A percentile compares a stretch with the other conserved stretches of the same genome.
Evolutionary conservation across 2,329 filamentous ascomycete genomes (phyloP).

Genomic region (Tolypocladium pustulatum): DNA sequence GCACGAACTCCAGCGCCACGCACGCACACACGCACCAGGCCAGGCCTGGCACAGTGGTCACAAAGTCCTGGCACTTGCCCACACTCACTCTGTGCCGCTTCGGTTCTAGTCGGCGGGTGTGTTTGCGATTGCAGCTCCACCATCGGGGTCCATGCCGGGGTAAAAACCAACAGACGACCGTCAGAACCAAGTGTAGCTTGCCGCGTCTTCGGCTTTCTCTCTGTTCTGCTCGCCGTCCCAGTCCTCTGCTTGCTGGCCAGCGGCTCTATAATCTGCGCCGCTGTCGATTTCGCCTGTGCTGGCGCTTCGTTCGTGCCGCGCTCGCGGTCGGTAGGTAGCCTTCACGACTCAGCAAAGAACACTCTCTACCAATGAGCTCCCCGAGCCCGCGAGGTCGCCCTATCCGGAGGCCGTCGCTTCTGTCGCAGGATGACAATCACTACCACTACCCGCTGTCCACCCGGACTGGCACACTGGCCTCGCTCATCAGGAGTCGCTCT

Average conservation of each 20-base stretch:
- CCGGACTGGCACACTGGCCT: slow-evolving; percentile 25
- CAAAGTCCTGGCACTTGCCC: neutral
- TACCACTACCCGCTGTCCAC: slow-evolving; percentile 22
- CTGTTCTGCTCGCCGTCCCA: neutral
- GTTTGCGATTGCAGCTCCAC: neutral
- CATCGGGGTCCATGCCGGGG: neutral
- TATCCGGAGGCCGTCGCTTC: slow-evolving; percentile 19
- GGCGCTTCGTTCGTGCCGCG: neutral
- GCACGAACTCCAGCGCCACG: neutral
- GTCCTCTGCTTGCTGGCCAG: neutral
- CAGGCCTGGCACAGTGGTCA: neutral
- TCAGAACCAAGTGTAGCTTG: neutral
- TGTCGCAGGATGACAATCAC: slow-evolving; percentile 20
- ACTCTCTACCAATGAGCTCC: slow-evolving; percentile 15
- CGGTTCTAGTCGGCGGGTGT: neutral
- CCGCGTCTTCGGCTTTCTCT: neutral
- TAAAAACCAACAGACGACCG: neutral
- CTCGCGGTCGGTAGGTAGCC: neutral
- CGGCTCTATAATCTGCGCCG: neutral
- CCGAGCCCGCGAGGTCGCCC: slow-evolving; percentile 13
- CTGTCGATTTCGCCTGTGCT: neutral
- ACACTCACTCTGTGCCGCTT: neutral
- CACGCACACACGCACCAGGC: neutral
- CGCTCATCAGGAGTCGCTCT: slow-evolving; percentile 28
- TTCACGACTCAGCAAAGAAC: neutral